Base-by-base conservation (phyloP, 2,329 filamentous ascomycete genomes). In the Fusarium setosum region DNA sequence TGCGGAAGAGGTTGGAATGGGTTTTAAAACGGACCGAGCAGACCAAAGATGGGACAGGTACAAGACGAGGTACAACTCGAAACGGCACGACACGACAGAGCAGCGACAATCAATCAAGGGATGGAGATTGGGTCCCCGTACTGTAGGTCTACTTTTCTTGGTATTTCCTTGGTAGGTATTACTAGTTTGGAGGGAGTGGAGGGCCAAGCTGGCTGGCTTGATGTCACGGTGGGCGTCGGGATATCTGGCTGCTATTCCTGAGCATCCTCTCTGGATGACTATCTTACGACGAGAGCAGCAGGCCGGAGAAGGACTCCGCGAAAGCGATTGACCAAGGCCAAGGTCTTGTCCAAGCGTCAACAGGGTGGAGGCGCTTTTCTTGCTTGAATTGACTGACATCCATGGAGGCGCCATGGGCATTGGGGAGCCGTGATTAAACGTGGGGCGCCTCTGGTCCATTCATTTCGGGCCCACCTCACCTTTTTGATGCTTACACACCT, bases 371-470 rank as follows among this genome's bases (percentile, higher is more conserved):
- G 40, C 15, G 11, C 20, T 10, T 35, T 54, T 49, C 41, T 60
- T 65, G 61, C 61, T 64, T 64, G 58, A 21, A 59, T 54, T 54
- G 48, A 34, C 47, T 50, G 40, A 38, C 58, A 34, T 59, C 38
- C 56, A 45, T 29, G 26, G 12, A 12, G 26, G n/a, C n/a, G n/a
- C n/a, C n/a, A 52, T 55, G 49, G 32, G 38, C 47, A 48, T 51
- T 54, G 62, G 60, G 48, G 53, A 53, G 48, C 63, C 65, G 56
- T 65, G 69, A 70, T 71, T 65, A 61, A 59, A 38, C 66, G 69
- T 71, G 69, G 68, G 67, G 68, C 69, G 35, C 41, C 52, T 54
- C 55, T 57, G 57, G 29, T 71, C 68, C 69, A 68, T 60, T 71
- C 70, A 71, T 71, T 69, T 71, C 45, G 50, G 50, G 45, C 45